Evolutionary conservation across 2,329 filamentous ascomycete species (phyloP).

Genomic region (Fusarium newnesense): DNA sequence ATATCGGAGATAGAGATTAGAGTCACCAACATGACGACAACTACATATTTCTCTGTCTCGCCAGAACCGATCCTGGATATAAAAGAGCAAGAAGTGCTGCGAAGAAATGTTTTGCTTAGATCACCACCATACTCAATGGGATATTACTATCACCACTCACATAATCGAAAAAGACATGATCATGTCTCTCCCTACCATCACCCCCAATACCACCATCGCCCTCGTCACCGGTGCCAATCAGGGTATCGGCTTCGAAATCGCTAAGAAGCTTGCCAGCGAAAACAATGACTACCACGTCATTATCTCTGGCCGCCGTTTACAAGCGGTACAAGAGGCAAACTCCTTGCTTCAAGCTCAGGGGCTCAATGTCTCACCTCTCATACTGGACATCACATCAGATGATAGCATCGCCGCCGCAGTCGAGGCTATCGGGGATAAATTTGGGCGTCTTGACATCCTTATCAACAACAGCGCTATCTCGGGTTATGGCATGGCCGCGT

Average conservation of each 20-base stretch:
- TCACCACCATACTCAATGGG: background rate
- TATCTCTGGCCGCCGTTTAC: conserved; percentile 16
- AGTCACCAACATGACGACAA: background rate
- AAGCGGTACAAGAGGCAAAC: conserved; percentile 12
- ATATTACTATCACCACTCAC: background rate
- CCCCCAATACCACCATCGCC: conserved; percentile 9
- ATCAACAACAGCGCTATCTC: conserved; percentile 33
- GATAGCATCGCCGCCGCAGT: conserved; percentile 20
- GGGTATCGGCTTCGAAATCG: conserved; percentile 19
- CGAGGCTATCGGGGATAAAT: background rate
- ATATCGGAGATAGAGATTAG: conserved; percentile 9
- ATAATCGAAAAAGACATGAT: background rate
- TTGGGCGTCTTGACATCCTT: conserved; percentile 28
- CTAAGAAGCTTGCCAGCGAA: conserved; percentile 18
- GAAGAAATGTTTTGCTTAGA: background rate
- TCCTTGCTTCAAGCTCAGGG: conserved; percentile 13
- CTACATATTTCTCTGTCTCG: background rate
- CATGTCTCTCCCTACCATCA: conserved; percentile 16
- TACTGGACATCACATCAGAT: conserved; percentile 29
- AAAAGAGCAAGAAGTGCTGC: background rate
- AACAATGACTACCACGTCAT: conserved; percentile 22
- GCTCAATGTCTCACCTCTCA: conserved; percentile 13
- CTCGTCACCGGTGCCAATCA: conserved; percentile 29
- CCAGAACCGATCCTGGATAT: background rate
- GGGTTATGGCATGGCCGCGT: background rate